These are phyloP conservation scores for Penicillium herquei DNA, from an alignment of 495 filamentous ascomycete genomes.

Conservation along the genomic window DNA sequence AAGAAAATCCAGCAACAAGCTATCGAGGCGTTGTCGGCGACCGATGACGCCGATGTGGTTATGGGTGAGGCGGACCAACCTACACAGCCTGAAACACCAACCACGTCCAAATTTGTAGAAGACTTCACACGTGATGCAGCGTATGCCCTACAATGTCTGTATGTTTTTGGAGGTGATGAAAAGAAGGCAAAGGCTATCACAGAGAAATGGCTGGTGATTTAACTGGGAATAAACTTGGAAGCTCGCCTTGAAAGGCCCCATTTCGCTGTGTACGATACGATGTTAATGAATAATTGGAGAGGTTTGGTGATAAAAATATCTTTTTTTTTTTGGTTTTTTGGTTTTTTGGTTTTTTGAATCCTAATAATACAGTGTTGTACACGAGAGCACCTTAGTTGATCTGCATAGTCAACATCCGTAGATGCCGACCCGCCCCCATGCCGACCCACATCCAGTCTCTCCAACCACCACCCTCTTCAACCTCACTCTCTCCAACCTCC, in stretches of 20 bases:
- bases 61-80: constrained; percentile 28
- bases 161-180: constrained; percentile 60
- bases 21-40: constrained; percentile 12
- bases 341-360: too few relatives aligned
- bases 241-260: not conserved
- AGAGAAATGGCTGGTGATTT: constrained; percentile 58
- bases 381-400: too few relatives aligned
- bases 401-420: too few relatives aligned
- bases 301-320: too few relatives aligned
- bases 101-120: constrained; percentile 43
- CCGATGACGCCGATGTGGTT: constrained; percentile 18
- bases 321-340: too few relatives aligned
- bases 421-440: too few relatives aligned
- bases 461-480: too few relatives aligned
- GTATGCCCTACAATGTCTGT: constrained; percentile 68
- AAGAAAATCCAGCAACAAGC: constrained; percentile 33
- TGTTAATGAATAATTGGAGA: too few relatives aligned
- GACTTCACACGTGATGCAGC: constrained; percentile 74
- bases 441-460: too few relatives aligned
- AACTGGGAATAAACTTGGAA: constrained; percentile 7
- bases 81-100: not conserved
- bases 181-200: constrained; percentile 55
- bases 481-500: too few relatives aligned
- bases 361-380: too few relatives aligned
- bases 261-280: too few relatives aligned